Conservation (phyloP, 208 protist species). For the Leishmania major region DNA sequence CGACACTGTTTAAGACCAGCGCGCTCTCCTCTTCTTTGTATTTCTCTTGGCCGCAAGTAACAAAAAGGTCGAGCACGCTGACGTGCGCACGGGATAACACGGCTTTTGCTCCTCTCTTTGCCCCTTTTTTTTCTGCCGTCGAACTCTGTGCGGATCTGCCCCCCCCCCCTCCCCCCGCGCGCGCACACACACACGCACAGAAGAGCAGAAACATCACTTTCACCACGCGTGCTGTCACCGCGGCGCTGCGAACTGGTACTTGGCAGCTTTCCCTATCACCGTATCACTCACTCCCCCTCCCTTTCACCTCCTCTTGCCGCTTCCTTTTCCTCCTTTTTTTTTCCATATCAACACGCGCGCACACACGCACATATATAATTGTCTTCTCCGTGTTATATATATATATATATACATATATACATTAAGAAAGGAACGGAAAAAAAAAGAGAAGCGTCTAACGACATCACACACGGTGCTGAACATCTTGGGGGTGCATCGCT, state of each 20-base stretch:
- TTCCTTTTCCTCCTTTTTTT: not conserved
- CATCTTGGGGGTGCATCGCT: not conserved
- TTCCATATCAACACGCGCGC: not conserved
- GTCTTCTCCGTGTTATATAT: not conserved
- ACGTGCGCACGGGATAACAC: not conserved
- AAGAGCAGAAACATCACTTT: not conserved
- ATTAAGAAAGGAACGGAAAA: not conserved
- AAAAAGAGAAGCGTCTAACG: not conserved
- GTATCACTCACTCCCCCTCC: not conserved
- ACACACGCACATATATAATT: not conserved
- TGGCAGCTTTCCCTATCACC: not conserved
- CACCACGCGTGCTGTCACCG: not conserved
- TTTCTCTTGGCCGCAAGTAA: not conserved
- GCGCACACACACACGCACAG: not conserved
- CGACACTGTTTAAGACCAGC: not conserved
- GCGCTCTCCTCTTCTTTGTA: not conserved
- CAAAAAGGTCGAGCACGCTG: not conserved
- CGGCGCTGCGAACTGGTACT: not conserved
- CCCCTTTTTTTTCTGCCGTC: not conserved
- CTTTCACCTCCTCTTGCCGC: not conserved
- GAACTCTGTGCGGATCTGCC: not conserved
- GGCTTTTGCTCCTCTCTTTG: not conserved
- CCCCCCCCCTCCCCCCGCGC: not conserved
- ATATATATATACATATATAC: not conserved
- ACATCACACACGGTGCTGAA: not conserved